These are phyloP conservation scores for Nicotiana sylvestris DNA, from an alignment of 257 asterid genomes.

Conservation along the genomic window DNA sequence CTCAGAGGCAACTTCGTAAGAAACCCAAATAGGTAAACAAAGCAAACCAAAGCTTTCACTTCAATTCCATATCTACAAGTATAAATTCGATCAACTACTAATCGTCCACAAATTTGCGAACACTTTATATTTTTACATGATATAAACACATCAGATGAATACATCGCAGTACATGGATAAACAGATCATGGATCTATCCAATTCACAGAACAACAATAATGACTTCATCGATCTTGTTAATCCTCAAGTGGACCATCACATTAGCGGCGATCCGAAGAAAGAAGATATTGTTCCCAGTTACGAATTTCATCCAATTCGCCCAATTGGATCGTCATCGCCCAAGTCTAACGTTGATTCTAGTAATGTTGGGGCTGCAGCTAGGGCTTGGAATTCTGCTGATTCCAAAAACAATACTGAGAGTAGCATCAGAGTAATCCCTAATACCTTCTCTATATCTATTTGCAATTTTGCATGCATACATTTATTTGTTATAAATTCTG, in stretches of 20 bases:
- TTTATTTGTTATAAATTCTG: background rate
- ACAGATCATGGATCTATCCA: constrained; percentile 98
- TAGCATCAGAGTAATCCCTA: constrained; percentile 46
- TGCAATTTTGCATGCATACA: background rate
- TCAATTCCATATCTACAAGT: background rate
- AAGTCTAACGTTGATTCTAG: constrained; percentile 46
- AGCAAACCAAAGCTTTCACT: background rate
- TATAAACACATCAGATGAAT: constrained; percentile 52
- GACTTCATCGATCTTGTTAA: constrained; percentile 81
- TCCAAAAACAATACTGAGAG: constrained; percentile 35
- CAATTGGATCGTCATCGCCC: constrained; percentile 39
- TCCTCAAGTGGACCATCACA: constrained; percentile 31
- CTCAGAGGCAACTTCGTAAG: background rate
- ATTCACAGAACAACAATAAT: constrained; percentile 40
- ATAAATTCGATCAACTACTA: background rate
- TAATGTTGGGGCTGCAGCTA: constrained; percentile 30
- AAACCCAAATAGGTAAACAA: background rate
- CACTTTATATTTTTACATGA: background rate
- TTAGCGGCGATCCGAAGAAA: constrained; percentile 26
- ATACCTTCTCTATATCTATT: background rate
- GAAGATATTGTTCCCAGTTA: constrained; percentile 73
- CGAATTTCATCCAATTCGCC: constrained; percentile 83
- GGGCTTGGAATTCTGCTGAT: constrained; percentile 72
- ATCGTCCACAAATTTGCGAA: background rate
- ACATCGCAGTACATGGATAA: constrained; percentile 86